These are phyloP conservation scores for Xylariaceae sp. DNA, from an alignment of 2,329 filamentous ascomycete genomes.

Conservation along the genomic window DNA sequence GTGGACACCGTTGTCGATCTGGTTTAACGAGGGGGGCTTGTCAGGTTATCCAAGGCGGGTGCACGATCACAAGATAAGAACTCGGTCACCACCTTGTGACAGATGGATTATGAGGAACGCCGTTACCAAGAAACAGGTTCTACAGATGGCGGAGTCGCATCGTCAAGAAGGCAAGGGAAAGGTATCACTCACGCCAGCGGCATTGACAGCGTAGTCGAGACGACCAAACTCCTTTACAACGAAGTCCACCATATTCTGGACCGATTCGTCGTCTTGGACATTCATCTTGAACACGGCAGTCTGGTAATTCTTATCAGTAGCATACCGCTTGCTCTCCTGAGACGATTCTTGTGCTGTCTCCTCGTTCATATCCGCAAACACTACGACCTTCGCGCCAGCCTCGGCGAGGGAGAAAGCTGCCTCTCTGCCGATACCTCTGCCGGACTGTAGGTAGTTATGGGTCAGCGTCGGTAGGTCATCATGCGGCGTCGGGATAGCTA, in stretches of 20 bases:
- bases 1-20: conserved; percentile 11
- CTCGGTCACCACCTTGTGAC: no score
- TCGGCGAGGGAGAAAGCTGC: conserved; percentile 15
- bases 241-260: conserved; percentile 14
- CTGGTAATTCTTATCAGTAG: conserved; percentile 9
- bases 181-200: conserved; percentile 11
- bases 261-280: conserved; percentile 9
- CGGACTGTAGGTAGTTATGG: conserved; percentile 4
- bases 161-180: background rate
- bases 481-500: no score
- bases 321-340: conserved; percentile 13
- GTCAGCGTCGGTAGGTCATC: background rate
- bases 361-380: conserved; percentile 15
- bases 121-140: no score
- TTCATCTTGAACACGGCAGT: conserved; percentile 8
- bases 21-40: no score
- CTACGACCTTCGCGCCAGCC: conserved; percentile 11
- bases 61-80: no score
- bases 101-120: no score
- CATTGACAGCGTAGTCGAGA: conserved; percentile 16
- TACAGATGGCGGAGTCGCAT: no score
- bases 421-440: conserved; percentile 14
- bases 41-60: no score
- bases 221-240: conserved; percentile 12
- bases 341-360: conserved; percentile 9